A percentile compares a stretch with the other conserved stretches of the same genome.
Evolutionary conservation across 768 basidiomycete species (phyloP).

Genomic region (Pleurotus ostreatus): DNA sequence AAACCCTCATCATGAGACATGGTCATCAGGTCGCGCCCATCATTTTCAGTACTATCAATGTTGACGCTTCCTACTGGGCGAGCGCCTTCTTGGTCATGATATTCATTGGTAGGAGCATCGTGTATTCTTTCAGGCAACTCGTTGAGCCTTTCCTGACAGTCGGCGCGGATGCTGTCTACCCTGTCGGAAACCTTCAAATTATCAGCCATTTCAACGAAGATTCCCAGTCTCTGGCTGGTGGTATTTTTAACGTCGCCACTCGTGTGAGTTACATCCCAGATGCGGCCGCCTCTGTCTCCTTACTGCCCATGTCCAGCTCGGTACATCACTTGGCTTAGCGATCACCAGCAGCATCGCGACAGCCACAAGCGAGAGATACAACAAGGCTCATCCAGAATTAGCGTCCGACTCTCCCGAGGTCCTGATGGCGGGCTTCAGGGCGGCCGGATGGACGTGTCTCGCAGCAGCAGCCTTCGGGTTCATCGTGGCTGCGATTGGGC

Average conservation of each 20-base stretch:
- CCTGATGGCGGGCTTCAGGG: constrained; percentile 28
- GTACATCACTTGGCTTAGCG: constrained; percentile 30
- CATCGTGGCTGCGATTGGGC: constrained; percentile 11
- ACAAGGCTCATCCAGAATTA: constrained; percentile 17
- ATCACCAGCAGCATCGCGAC: constrained; percentile 26
- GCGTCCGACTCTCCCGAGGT: constrained; percentile 20
- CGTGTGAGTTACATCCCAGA: constrained; percentile 14
- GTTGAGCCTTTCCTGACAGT: constrained; percentile 7
- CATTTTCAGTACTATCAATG: constrained; percentile 27
- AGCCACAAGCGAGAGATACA: constrained; percentile 20
- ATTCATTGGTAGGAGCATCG: constrained; percentile 15
- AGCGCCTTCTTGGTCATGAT: constrained; percentile 27
- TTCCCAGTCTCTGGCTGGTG: constrained; percentile 30
- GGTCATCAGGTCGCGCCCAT: constrained; percentile 21
- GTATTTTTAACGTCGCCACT: constrained; percentile 29
- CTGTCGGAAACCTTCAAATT: constrained; percentile 27
- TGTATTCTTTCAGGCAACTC: neutral
- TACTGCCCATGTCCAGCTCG: constrained; percentile 19
- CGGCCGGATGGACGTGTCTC: constrained; percentile 24
- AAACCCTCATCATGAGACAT: neutral
- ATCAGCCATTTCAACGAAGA: constrained; percentile 23
- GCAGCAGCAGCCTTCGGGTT: constrained; percentile 12
- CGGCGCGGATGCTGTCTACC: constrained; percentile 26
- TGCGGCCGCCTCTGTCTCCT: neutral
- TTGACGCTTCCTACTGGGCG: constrained; percentile 26